Conservation (phyloP, 306 rosid genomes). For the Cotoneaster glaucophyllus region DNA sequence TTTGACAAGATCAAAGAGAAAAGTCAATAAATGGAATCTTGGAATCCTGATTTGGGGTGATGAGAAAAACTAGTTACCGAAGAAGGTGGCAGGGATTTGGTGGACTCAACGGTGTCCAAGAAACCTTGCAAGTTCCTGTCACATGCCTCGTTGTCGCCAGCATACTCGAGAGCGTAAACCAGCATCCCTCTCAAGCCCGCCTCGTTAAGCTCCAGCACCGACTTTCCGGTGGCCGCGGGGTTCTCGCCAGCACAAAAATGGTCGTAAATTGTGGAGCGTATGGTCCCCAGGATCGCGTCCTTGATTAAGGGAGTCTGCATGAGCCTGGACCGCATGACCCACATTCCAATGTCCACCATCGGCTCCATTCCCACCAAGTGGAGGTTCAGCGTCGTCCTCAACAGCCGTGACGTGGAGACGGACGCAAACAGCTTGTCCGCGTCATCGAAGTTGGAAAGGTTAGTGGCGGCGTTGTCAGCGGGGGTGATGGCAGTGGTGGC, state of each 20-base stretch:
- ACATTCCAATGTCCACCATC: conserved; percentile 66
- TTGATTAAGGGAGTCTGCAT: conserved; percentile 28
- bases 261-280: conserved; percentile 39
- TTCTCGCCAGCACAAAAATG: conserved; percentile 94
- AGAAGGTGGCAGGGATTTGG: conserved; percentile 61
- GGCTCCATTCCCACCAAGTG: conserved; percentile 66
- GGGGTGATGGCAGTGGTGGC: neutral
- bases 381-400: conserved; percentile 59
- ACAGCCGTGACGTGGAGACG: conserved; percentile 38
- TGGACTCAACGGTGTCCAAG: conserved; percentile 48
- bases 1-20: neutral
- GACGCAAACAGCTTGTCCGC: conserved; percentile 35
- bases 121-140: conserved; percentile 53
- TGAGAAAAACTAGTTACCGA: conserved; percentile 43
- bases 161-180: conserved; percentile 69
- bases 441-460: conserved; percentile 31
- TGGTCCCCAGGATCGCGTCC: conserved; percentile 10
- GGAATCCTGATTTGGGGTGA: neutral
- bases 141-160: conserved; percentile 48
- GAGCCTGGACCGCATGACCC: conserved; percentile 65
- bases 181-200: conserved; percentile 74
- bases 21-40: too few species aligned
- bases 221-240: conserved; percentile 27
- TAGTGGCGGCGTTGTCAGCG: neutral
- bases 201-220: conserved; percentile 32